Conservation (phyloP, 2,329 filamentous ascomycete genomes). For the Aspergillus sp. region DNA sequence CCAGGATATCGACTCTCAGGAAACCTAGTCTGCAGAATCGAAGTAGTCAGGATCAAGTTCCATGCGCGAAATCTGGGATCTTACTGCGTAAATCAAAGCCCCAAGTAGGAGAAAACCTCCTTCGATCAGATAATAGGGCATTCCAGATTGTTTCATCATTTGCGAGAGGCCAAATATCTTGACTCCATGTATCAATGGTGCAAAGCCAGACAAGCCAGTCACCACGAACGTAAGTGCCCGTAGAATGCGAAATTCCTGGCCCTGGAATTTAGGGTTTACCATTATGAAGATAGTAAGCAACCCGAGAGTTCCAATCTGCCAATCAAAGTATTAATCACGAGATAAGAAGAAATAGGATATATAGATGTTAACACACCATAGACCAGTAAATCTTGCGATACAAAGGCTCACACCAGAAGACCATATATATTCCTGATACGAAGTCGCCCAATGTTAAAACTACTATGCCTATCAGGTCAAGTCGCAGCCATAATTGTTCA, state of each 20-base stretch:
- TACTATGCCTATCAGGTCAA: constrained; percentile 14
- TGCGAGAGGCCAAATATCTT: constrained; percentile 26
- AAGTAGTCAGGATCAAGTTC: constrained; percentile 11
- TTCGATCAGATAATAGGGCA: constrained; percentile 17
- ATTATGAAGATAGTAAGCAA: constrained; percentile 1
- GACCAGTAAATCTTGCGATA: neutral
- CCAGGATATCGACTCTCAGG: constrained; percentile 22
- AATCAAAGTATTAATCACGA: neutral
- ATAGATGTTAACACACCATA: neutral
- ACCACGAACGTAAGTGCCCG: constrained; percentile 2
- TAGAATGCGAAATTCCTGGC: constrained; percentile 1
- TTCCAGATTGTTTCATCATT: constrained; percentile 25
- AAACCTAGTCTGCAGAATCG: constrained; percentile 15
- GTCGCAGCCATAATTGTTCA: constrained; percentile 14
- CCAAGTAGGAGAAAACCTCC: constrained; percentile 25
- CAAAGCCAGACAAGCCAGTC: constrained; percentile 5
- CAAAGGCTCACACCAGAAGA: neutral
- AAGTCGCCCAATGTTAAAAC: neutral
- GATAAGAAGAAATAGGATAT: neutral
- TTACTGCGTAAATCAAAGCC: constrained; percentile 28
- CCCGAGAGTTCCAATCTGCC: constrained; percentile 8
- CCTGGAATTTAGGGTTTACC: constrained; percentile 3
- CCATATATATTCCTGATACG: neutral
- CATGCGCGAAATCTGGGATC: constrained; percentile 9
- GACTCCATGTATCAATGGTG: constrained; percentile 19